Evolutionary conservation across 345 rosid genomes (phyloP).

Genomic region (Dovyalis caffra): DNA sequence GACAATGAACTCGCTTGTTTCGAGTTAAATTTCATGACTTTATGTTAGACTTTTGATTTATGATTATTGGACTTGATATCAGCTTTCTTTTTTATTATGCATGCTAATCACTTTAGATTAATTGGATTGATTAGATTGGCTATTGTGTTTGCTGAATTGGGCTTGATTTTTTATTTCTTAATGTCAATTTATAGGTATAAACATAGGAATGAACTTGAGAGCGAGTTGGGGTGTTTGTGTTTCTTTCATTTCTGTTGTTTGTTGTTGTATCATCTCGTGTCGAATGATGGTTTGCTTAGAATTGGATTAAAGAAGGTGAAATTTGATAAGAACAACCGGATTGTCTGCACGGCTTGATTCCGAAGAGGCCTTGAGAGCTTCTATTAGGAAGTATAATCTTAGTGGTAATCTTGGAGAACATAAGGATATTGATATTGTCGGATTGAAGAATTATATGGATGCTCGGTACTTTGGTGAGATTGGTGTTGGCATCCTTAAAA

Average conservation of each 20-base stretch:
- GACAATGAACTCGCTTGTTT: neutral
- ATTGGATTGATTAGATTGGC: neutral
- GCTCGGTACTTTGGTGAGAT: constrained; percentile 38
- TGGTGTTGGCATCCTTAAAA: constrained; percentile 36
- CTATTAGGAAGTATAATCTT: constrained; percentile 11
- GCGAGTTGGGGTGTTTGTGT: constrained; percentile 33
- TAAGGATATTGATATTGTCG: constrained; percentile 30
- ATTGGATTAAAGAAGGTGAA: constrained; percentile 31
- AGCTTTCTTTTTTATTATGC: neutral
- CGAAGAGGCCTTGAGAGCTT: constrained; percentile 5
- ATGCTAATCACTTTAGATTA: neutral
- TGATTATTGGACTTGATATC: neutral
- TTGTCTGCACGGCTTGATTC: constrained; percentile 24
- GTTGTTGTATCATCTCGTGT: constrained; percentile 23
- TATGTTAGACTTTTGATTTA: neutral
- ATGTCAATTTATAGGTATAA: constrained; percentile 34
- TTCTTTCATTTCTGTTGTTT: constrained; percentile 45
- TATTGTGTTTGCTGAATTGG: neutral
- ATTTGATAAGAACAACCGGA: constrained; percentile 12
- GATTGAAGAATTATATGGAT: constrained; percentile 33
- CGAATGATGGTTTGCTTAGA: constrained; percentile 22
- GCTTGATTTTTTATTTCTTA: constrained; percentile 3
- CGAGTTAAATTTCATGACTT: neutral
- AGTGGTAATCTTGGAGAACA: constrained; percentile 14
- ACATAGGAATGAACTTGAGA: constrained; percentile 45